Percentiles rank a stretch among this genome's conserved stretches.
Evolutionary conservation across 139 green algal genomes (phyloP).

Genomic region (Picochlorum sp.): DNA sequence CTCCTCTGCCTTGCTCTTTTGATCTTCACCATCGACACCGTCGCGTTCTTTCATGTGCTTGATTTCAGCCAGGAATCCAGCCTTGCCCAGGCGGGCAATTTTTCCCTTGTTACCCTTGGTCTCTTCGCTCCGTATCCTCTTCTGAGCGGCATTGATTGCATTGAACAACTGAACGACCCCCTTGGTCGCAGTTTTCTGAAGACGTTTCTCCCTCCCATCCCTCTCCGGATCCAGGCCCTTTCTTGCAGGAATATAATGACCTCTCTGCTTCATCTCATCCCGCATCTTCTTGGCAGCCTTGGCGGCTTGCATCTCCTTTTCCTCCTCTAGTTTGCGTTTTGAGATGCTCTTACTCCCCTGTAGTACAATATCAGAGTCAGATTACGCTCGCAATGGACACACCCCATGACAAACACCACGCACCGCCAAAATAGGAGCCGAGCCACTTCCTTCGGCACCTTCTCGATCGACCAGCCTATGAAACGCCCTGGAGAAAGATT

Average conservation of each 20-base stretch:
- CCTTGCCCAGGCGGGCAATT: conserved; percentile 42
- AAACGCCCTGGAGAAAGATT: conserved; percentile 67
- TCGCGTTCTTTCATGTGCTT: not conserved
- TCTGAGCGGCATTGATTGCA: conserved; percentile 70
- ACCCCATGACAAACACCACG: conserved; percentile 3
- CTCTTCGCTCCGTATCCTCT: conserved; percentile 27
- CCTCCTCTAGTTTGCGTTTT: conserved; percentile 48
- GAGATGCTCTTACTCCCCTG: conserved; percentile 41
- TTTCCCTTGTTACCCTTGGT: conserved; percentile 27
- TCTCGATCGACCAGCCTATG: conserved; percentile 39
- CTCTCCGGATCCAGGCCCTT: conserved; percentile 53
- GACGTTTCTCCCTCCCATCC: conserved; percentile 58
- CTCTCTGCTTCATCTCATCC: conserved; percentile 48
- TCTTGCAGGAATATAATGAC: conserved; percentile 41
- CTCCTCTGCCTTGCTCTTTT: conserved; percentile 7
- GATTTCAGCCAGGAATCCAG: conserved; percentile 63
- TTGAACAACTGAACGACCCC: conserved; percentile 87
- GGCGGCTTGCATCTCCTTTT: conserved; percentile 31
- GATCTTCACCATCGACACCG: not conserved
- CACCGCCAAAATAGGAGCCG: conserved; percentile 23
- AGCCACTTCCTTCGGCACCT: not conserved
- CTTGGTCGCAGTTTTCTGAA: conserved; percentile 58
- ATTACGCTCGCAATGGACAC: not conserved
- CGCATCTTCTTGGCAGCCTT: conserved; percentile 38
- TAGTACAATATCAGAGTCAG: not conserved